These are phyloP conservation scores for Cryptosporidium sp. DNA, from an alignment of 169 alveolate species.

Conservation along the genomic window DNA sequence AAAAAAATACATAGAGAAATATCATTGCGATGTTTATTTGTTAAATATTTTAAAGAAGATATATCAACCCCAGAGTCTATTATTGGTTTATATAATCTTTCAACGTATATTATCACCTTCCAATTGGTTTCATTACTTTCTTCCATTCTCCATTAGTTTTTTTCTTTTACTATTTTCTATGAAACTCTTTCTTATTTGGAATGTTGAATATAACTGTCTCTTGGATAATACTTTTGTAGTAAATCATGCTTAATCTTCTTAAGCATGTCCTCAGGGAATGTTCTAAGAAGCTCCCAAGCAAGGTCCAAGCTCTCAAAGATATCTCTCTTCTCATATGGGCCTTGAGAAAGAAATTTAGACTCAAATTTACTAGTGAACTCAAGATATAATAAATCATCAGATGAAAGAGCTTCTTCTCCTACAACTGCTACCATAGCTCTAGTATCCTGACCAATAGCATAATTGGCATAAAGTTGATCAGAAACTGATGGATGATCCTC, in stretches of 20 bases:
- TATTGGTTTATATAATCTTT: too few relatives aligned
- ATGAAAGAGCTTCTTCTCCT: slow-evolving; percentile 99
- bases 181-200: neutral
- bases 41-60: neutral
- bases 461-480: slow-evolving; percentile 98
- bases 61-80: neutral
- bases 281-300: slow-evolving; percentile 98
- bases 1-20: neutral
- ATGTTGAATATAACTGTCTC: slow-evolving; percentile 68
- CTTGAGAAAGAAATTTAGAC: slow-evolving; percentile 95
- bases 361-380: slow-evolving; percentile 99
- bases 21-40: neutral
- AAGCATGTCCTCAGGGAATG: slow-evolving; percentile 98
- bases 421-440: slow-evolving; percentile 99
- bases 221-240: slow-evolving; percentile 77
- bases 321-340: slow-evolving; percentile 97
- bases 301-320: slow-evolving; percentile 97
- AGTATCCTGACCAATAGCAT: slow-evolving; percentile 99
- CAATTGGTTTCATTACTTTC: too few relatives aligned
- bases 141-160: too few relatives aligned
- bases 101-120: too few relatives aligned
- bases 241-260: slow-evolving; percentile 91
- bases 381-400: slow-evolving; percentile 96
- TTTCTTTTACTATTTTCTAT: too few relatives aligned
- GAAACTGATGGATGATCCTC: slow-evolving; percentile 99